Evolutionary conservation across 1,284 basidiomycete genomes (phyloP).

Genomic region (Trichosporon sp.): DNA sequence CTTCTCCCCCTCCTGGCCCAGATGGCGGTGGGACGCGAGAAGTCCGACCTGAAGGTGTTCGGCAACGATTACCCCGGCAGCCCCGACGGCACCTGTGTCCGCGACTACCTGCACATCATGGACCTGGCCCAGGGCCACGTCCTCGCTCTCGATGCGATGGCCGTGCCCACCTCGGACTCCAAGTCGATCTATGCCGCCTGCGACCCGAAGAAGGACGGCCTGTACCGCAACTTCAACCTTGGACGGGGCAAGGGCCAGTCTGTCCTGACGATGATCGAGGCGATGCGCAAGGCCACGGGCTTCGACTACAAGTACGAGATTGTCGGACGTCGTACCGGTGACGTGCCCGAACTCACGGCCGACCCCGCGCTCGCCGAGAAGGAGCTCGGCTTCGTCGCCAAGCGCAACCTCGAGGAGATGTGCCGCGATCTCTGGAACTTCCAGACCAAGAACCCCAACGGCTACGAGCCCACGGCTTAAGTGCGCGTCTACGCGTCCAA

Average conservation of each 20-base stretch:
- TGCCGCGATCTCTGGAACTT: conserved; percentile 91
- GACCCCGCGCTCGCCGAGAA: conserved; percentile 88
- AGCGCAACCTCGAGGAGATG: conserved; percentile 79
- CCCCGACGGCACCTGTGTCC: conserved; percentile 90
- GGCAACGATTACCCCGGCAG: conserved; percentile 91
- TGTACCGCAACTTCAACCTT: conserved; percentile 93
- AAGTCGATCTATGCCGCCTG: conserved; percentile 53
- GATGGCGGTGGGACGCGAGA: conserved; percentile 90
- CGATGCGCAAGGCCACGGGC: conserved; percentile 90
- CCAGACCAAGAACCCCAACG: conserved; percentile 79
- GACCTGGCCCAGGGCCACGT: conserved; percentile 94
- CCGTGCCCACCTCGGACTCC: conserved; percentile 35
- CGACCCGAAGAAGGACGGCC: conserved; percentile 53
- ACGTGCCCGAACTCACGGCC: conserved; percentile 96
- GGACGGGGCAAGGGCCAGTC: conserved; percentile 91
- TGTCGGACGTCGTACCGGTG: conserved; percentile 83
- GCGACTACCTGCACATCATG: conserved; percentile 97
- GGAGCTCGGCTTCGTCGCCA: conserved; percentile 92
- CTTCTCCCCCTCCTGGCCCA: conserved; percentile 91
- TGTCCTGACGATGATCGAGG: conserved; percentile 91
- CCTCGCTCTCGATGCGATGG: conserved; percentile 77
- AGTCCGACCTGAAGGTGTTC: conserved; percentile 85
- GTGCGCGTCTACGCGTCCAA: neutral
- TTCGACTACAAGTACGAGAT: conserved; percentile 68
- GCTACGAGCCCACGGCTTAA: conserved; percentile 60